Base-by-base conservation (phyloP, 768 basidiomycete genomes). In the Collybiopsis luxurians region DNA sequence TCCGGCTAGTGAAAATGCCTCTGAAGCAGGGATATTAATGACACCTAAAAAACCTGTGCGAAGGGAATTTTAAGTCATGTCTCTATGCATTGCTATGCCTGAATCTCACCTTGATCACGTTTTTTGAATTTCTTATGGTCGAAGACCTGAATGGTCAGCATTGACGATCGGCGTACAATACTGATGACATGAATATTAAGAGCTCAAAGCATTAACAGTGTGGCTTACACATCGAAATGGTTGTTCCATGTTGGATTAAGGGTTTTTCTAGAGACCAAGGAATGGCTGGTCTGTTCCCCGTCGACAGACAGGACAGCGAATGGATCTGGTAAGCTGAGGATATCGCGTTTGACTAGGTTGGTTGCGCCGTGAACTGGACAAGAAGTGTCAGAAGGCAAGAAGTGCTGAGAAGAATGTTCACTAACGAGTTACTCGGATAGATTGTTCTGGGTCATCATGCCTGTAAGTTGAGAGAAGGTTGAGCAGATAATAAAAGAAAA, bases 241-340 rank as follows among this genome's bases (percentile, higher is more conserved):
- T 93, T 89, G 62, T 86, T 89, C 91, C 91, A 93, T n/a, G 83
- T 76, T 10, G 91, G 87, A 60, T 76, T 86, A 60, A 89, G 73
- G 1, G 83, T 79, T 63, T 79, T 84, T 71, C 82, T 89, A 69
- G 86, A 76, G 55, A 89, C 83, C 47, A 80, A 78, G 1, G 92
- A 93, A 24, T 89, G 88, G 67, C 82, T 84, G 13, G 88, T 88
- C 69, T 93, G 89, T 63, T 91, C 86, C 46, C 85, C 87, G 66
- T 94, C 92, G 58, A 94, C 88, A 5, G 89, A 91, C 47, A 96
- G 78, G 12, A 94, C 89, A 6, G 90, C 92, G 66, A 93, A 93
- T 3, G 93, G 93, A 71, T 94, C 92, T 2, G 93, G 93, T 10
- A 92, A 78, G 61, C 88, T 78, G 66, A 92, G 83, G 6, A 92